phyloP scores from a whole-genome alignment of 164 flowering plant genomes.

The Umbilicus rupestris region DNA sequence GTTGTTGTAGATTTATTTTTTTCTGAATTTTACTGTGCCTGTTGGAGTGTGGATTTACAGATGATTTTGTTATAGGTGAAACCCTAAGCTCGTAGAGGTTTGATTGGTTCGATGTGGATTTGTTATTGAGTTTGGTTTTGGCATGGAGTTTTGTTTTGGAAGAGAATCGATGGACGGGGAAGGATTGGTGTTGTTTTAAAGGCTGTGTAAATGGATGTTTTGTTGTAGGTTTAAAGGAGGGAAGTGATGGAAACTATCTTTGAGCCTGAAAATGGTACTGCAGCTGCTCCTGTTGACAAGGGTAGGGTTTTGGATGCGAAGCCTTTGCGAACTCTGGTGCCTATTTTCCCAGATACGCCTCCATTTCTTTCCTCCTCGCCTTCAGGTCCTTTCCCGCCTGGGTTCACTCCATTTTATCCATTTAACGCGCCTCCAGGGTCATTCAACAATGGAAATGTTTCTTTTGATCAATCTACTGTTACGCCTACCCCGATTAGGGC shows the following conservation, averaged over 20 bases:
- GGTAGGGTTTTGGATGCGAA: constrained; percentile 24
- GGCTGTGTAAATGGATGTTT: neutral
- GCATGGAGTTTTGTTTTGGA: too few relatives aligned
- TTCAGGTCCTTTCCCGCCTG: constrained; percentile 21
- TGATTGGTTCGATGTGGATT: too few relatives aligned
- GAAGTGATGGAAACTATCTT: neutral
- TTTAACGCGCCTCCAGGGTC: constrained; percentile 13
- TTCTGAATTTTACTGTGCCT: neutral
- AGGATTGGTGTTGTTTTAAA: too few relatives aligned
- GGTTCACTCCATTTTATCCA: constrained; percentile 26
- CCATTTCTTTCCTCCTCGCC: constrained; percentile 17
- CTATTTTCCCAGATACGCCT: constrained; percentile 16
- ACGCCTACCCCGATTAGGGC: constrained; percentile 9
- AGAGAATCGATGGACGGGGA: too few relatives aligned
- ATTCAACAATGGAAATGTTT: neutral
- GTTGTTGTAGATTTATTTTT: neutral
- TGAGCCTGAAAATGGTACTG: constrained; percentile 4
- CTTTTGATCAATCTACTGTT: neutral
- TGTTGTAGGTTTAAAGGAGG: neutral
- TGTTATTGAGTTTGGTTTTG: too few relatives aligned
- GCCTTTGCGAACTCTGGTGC: constrained; percentile 21
- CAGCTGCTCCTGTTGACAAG: constrained; percentile 17
- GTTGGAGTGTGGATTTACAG: too few relatives aligned
- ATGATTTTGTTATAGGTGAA: too few relatives aligned
- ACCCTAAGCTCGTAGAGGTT: too few relatives aligned